Evolutionary conservation across 2,329 filamentous ascomycete species (phyloP).

Genomic region (Paraphoma chrysanthemicola): DNA sequence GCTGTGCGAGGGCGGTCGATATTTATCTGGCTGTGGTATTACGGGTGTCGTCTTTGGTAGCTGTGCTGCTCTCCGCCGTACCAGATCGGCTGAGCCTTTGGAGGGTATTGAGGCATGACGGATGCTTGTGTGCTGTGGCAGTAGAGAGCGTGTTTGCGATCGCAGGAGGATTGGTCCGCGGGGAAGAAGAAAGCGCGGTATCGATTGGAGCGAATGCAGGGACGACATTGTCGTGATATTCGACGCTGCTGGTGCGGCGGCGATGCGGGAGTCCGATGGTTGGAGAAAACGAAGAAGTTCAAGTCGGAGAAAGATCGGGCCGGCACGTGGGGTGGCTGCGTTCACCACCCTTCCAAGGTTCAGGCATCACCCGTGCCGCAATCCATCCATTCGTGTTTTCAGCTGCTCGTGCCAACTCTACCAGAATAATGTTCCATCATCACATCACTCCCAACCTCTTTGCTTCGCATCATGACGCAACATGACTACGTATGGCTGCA

Average conservation of each 20-base stretch:
- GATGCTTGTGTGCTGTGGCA: conserved; percentile 18
- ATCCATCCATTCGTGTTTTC: too few species aligned
- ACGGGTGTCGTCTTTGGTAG: conserved; percentile 56
- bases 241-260: conserved; percentile 15
- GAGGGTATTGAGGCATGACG: conserved; percentile 43
- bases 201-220: conserved; percentile 36
- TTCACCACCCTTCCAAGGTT: too few species aligned
- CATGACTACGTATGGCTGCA: too few species aligned
- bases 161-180: conserved; percentile 33
- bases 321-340: conserved; percentile 7
- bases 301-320: conserved; percentile 23
- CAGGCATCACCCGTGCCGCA: too few species aligned
- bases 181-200: conserved; percentile 45
- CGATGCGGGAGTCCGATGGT: conserved; percentile 25
- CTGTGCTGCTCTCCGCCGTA: conserved; percentile 31
- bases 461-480: too few species aligned
- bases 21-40: conserved; percentile 84
- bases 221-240: conserved; percentile 35
- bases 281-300: conserved; percentile 22
- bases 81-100: conserved; percentile 39
- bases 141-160: conserved; percentile 26
- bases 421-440: too few species aligned
- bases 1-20: conserved; percentile 91
- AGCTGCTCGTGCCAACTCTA: too few species aligned
- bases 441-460: too few species aligned